These are phyloP conservation scores for Solanum pennellii DNA, from an alignment of 257 asterid genomes.

Conservation along the genomic window DNA sequence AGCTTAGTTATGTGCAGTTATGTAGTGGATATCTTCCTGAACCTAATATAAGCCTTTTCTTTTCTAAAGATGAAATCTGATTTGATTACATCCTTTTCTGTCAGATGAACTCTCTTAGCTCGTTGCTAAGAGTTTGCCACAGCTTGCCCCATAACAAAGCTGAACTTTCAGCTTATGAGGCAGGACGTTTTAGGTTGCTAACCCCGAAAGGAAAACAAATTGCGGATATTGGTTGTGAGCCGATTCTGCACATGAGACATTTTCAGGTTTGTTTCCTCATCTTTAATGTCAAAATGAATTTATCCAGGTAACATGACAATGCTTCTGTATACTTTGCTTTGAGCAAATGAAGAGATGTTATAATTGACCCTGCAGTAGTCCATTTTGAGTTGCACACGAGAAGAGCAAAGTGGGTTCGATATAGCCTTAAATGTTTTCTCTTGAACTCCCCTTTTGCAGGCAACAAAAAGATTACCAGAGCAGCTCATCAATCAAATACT, in stretches of 20 bases:
- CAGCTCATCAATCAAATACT: conserved; percentile 66
- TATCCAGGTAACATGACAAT: neutral
- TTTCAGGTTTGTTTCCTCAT: conserved; percentile 53
- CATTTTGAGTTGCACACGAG: neutral
- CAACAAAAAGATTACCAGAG: conserved; percentile 67
- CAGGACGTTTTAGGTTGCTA: conserved; percentile 62
- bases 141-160: conserved; percentile 49
- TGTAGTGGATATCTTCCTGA: neutral
- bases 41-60: neutral
- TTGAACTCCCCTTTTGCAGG: conserved; percentile 25
- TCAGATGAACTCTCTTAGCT: conserved; percentile 86
- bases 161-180: conserved; percentile 60
- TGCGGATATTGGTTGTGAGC: conserved; percentile 97
- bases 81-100: neutral
- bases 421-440: neutral
- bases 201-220: conserved; percentile 77
- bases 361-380: neutral
- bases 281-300: neutral
- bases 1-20: neutral
- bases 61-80: neutral
- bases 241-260: conserved; percentile 89
- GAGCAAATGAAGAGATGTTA: neutral
- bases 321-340: neutral
- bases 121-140: conserved; percentile 67
- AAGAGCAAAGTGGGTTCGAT: neutral